Evolutionary conservation across 768 basidiomycete species (phyloP).

Genomic region (Sutorius australiensis): DNA sequence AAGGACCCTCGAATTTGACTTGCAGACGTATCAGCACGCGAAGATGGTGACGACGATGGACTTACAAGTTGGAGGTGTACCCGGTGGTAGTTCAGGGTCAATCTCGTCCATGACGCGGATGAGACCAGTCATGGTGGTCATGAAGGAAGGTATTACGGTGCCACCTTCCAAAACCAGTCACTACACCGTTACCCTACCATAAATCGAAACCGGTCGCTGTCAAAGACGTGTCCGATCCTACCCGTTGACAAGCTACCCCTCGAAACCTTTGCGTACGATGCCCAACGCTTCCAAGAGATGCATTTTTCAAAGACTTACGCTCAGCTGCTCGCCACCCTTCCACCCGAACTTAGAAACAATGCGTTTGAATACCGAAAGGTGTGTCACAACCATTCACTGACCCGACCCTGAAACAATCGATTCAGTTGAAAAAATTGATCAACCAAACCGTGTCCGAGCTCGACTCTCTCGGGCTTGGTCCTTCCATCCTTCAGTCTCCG

Average conservation of each 20-base stretch:
- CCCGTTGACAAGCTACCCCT: not conserved
- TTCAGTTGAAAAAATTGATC: constrained; percentile 88
- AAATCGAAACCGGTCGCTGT: no score
- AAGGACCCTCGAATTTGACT: constrained; percentile 88
- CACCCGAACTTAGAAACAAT: constrained; percentile 70
- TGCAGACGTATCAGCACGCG: constrained; percentile 6
- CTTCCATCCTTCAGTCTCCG: constrained; percentile 44
- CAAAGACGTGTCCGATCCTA: not conserved
- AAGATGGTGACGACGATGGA: constrained; percentile 10
- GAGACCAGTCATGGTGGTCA: constrained; percentile 13
- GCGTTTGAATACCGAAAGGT: constrained; percentile 86
- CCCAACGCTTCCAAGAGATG: constrained; percentile 37
- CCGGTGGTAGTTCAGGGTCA: constrained; percentile 51
- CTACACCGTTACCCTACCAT: no score
- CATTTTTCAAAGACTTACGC: constrained; percentile 72
- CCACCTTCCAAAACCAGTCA: constrained; percentile 14
- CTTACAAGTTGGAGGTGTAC: constrained; percentile 62
- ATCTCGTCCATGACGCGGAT: constrained; percentile 27
- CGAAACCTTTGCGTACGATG: not conserved
- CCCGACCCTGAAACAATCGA: not conserved
- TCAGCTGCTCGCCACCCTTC: constrained; percentile 60
- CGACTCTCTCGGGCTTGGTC: constrained; percentile 58
- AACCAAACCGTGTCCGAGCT: constrained; percentile 80
- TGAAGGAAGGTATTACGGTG: not conserved
- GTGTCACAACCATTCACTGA: not conserved